Conservation (phyloP, 495 filamentous ascomycete genomes). For the Xylaria nigripes region DNA sequence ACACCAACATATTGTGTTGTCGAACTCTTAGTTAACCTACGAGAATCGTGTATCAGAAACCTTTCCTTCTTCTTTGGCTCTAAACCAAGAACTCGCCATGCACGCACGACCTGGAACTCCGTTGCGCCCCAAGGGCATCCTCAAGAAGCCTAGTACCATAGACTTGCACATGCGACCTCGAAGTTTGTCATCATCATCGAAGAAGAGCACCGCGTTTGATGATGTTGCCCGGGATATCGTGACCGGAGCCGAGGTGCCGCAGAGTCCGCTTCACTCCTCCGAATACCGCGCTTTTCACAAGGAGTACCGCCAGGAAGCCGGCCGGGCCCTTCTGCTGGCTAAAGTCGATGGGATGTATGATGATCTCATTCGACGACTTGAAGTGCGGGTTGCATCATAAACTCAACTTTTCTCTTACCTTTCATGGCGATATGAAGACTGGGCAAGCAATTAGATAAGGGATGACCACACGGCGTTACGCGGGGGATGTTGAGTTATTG, state of each 20-base stretch:
- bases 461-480: conserved; percentile 2
- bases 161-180: conserved; percentile 9
- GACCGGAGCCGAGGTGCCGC: conserved; percentile 11
- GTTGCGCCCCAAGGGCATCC: conserved; percentile 11
- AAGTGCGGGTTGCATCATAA: conserved; percentile 10
- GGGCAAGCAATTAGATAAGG: conserved; percentile 1
- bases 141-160: conserved; percentile 10
- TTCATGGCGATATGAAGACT: neutral
- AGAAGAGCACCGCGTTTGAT: conserved; percentile 11
- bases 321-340: conserved; percentile 11
- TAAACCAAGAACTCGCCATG: neutral
- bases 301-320: conserved; percentile 13
- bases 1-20: neutral
- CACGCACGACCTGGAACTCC: conserved; percentile 10
- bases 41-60: neutral
- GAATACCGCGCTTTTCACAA: conserved; percentile 14
- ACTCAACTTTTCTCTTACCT: neutral
- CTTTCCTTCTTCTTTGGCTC: neutral
- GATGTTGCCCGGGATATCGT: conserved; percentile 13
- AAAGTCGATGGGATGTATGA: conserved; percentile 13
- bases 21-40: neutral
- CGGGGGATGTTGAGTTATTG: neutral
- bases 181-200: conserved; percentile 11
- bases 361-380: conserved; percentile 12
- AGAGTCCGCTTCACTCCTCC: conserved; percentile 11